Percentiles rank a stretch among this genome's conserved stretches.
Conservation (phyloP, 129 eudicot genomes). For the Apium graveolens region DNA sequence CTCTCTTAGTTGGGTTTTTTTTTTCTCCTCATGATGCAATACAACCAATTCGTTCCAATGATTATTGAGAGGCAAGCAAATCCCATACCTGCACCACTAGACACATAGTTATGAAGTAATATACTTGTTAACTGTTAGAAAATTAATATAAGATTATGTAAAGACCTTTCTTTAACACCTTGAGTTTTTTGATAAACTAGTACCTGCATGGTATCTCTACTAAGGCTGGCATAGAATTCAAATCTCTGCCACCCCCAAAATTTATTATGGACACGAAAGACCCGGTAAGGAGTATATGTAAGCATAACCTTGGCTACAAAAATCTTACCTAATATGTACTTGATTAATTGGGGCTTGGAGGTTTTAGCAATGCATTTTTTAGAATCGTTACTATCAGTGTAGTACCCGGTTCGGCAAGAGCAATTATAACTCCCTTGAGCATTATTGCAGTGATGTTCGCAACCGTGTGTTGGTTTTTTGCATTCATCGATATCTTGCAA, state of each 20-base stretch:
- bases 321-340: conserved; percentile 17
- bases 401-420: conserved; percentile 24
- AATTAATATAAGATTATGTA: too few species aligned
- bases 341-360: conserved; percentile 11
- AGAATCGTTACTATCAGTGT: conserved; percentile 14
- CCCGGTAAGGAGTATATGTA: too few species aligned
- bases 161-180: too few species aligned
- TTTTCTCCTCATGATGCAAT: conserved; percentile 5
- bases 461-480: conserved; percentile 16
- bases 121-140: too few species aligned
- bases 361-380: conserved; percentile 13
- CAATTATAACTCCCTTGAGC: conserved; percentile 27
- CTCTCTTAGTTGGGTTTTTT: conserved; percentile 17
- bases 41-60: conserved; percentile 10
- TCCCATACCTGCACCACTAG: not conserved
- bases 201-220: too few species aligned
- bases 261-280: too few species aligned
- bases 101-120: not conserved
- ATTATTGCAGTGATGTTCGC: conserved; percentile 29
- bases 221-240: too few species aligned
- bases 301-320: too few species aligned
- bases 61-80: conserved; percentile 14
- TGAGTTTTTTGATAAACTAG: too few species aligned
- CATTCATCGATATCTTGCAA: conserved; percentile 44
- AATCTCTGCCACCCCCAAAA: too few species aligned